Base-by-base conservation (phyloP, 208 protist genomes). In the Acanthamoeba castellanii region DNA sequence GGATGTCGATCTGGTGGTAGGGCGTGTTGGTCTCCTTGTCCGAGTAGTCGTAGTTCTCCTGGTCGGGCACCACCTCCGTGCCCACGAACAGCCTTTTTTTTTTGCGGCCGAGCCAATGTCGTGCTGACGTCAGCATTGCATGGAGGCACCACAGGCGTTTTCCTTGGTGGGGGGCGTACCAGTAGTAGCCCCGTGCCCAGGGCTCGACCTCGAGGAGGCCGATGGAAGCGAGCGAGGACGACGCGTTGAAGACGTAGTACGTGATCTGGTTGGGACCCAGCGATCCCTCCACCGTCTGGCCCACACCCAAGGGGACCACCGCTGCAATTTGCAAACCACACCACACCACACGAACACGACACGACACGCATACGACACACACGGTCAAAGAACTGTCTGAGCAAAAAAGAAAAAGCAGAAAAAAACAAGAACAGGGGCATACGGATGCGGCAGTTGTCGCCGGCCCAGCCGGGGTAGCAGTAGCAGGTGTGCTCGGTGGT, bases 71-170 rank as follows among this genome's bases (percentile, higher is more conserved):
- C n/a, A 11, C 7, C 13, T 50, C 13, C 27, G 45, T 18, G 42
- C 72, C 72, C 72, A 82, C 72, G 32, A 47, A 82, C 34, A 82
- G 72, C 72, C 72, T 82, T n/a, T n/a, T n/a, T n/a, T n/a, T n/a
- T n/a, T n/a, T n/a, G n/a, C n/a, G n/a, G n/a, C n/a, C n/a, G n/a
- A n/a, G n/a, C n/a, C n/a, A n/a, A n/a, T n/a, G n/a, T n/a, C n/a
- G n/a, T n/a, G n/a, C n/a, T n/a, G n/a, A n/a, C n/a, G n/a, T n/a
- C n/a, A n/a, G n/a, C n/a, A n/a, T n/a, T n/a, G n/a, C n/a, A n/a
- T n/a, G n/a, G n/a, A n/a, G n/a, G n/a, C n/a, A n/a, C n/a, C 52
- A 7, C 16, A 16, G 52, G 52, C 16, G 7, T 57, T 57, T 57
- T 57, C 52, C 52, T 7, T 7, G 52, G 7, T 7, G 52, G 52